Evolutionary conservation across 2,329 filamentous ascomycete genomes (phyloP).

Genomic region (Neoarthrinium moseri): DNA sequence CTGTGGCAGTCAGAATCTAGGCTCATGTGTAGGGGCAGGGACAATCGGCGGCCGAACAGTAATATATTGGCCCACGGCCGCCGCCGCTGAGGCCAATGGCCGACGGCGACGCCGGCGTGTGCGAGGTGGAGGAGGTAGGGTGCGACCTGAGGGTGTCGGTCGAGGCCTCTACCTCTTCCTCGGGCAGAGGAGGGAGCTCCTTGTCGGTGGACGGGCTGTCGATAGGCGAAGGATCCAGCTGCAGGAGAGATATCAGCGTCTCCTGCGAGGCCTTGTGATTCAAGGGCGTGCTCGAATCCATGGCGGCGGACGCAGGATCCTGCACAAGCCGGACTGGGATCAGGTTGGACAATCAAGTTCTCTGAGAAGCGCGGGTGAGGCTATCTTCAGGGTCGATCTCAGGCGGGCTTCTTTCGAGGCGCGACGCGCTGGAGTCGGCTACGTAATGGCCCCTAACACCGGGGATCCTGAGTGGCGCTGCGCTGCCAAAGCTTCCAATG

Average conservation of each 20-base stretch:
- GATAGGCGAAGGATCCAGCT: constrained; percentile 82
- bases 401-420: neutral
- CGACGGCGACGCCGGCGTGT: constrained; percentile 32
- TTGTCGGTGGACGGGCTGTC: constrained; percentile 50
- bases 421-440: neutral
- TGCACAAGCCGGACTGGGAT: no score
- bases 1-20: constrained; percentile 45
- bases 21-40: no score
- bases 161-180: constrained; percentile 32
- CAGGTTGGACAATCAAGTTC: no score
- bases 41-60: constrained; percentile 62
- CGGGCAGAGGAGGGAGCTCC: constrained; percentile 38
- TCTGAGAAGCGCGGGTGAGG: no score
- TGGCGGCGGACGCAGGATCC: no score
- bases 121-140: constrained; percentile 34
- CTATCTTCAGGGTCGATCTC: neutral
- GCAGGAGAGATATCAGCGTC: constrained; percentile 65
- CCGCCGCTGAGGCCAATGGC: constrained; percentile 58
- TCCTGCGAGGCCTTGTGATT: constrained; percentile 44
- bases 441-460: constrained; percentile 3
- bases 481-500: neutral
- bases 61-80: constrained; percentile 71
- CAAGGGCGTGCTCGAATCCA: constrained; percentile 38
- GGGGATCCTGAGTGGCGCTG: constrained; percentile 1
- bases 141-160: constrained; percentile 27